phyloP scores from a whole-genome alignment of 768 basidiomycete genomes.

The Tylopilus plumbeoviolaceoides region DNA sequence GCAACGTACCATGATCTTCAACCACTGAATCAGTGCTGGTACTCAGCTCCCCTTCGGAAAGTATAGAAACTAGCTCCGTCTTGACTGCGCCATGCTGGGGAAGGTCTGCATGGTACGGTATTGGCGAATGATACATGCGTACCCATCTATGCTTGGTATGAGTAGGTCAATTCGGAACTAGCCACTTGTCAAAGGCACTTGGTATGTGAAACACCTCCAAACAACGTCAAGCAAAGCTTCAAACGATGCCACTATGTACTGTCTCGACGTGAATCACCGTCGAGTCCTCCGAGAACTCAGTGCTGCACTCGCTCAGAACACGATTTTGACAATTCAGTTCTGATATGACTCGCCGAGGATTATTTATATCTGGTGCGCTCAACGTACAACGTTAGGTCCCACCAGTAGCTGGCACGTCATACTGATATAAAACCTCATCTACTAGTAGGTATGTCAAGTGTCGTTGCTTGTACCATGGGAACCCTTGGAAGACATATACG shows the following conservation, averaged over 20 bases:
- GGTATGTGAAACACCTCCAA: too few relatives aligned
- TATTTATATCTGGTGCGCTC: too few relatives aligned
- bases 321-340: too few relatives aligned
- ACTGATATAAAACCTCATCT: neutral
- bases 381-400: too few relatives aligned
- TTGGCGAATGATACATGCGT: conserved; percentile 22
- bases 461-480: neutral
- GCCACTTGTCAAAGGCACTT: too few relatives aligned
- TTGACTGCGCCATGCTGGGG: conserved; percentile 9
- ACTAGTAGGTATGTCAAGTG: neutral
- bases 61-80: conserved; percentile 5
- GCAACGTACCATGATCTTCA: conserved; percentile 18
- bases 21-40: neutral
- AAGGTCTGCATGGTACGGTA: conserved; percentile 12
- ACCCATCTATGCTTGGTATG: conserved; percentile 17
- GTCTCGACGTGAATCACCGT: too few relatives aligned
- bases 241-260: too few relatives aligned
- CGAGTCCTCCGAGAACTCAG: too few relatives aligned
- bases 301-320: neutral
- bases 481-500: neutral
- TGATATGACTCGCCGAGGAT: too few relatives aligned
- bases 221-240: too few relatives aligned
- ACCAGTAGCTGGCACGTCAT: too few relatives aligned
- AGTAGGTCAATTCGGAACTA: too few relatives aligned
- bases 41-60: conserved; percentile 11